Base-by-base conservation (phyloP, 129 eudicot species). In the Erigeron canadensis region DNA sequence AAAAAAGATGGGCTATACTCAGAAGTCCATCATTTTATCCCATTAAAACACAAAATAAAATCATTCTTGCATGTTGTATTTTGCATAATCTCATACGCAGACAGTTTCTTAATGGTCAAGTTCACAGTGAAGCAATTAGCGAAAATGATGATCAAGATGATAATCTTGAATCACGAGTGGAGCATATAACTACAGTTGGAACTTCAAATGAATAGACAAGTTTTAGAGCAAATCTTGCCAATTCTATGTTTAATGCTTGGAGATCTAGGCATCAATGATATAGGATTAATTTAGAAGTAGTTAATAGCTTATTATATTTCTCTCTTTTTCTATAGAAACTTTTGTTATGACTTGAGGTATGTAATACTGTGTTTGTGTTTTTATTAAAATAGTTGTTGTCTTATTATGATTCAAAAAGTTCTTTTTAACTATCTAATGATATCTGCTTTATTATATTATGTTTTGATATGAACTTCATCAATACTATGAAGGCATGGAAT, bases 181-280 rank as follows among this genome's bases (percentile, higher is more conserved):
- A 56, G 13, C 63, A 56, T 7, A 56, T 18, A 18, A 56, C 63
- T 18, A 56, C 63, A 10, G 12, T 44, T 44, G 48, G 48, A 10
- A 44, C 48, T 6, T 44, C 48, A 10, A 51, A 51, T 51, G 58
- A 51, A 51, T 51, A 19, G 58, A 51, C 58, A 51, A 51, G 17
- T 51, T 51, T 51, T 51, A 51, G 58, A 51, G 58, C 12, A 13
- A 51, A 51, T n/a, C 5, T 51, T 0, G 57, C 57, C 15, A 51
- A 3, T 3, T n/a, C 61, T 2, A 55, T 55, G 61, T 55, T 55
- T 55, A 55, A 55, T 55, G 23, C 61, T 5, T 55, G 61, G 61
- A 55, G 61, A 55, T 55, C 61, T 55, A 55, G 61, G 28, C 61
- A 55, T 55, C 6, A 55, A 2, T 3, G 61, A 55, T 55, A n/a